Percentiles rank a stretch among this genome's conserved stretches.
Conservation (phyloP, 148 eudicot species). For the Rhododendron williamsianum region DNA sequence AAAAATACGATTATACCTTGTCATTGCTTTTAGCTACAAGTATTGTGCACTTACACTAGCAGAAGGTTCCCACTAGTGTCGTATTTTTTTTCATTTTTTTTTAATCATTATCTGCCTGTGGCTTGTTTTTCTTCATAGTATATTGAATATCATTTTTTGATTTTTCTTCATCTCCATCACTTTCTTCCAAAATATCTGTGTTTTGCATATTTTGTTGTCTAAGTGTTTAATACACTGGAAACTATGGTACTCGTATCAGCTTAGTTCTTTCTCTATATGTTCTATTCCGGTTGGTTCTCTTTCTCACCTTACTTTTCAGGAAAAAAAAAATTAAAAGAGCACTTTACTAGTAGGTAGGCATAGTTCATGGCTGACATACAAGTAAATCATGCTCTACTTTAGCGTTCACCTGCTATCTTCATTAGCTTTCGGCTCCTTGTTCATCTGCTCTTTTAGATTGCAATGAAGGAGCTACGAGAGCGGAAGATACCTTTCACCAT, state of each 20-base stretch:
- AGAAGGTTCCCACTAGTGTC: neutral
- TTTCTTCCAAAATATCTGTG: neutral
- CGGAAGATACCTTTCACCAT: conserved; percentile 96
- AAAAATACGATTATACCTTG: neutral
- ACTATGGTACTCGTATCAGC: neutral
- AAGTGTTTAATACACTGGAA: neutral
- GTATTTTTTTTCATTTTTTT: neutral
- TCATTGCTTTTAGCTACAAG: neutral
- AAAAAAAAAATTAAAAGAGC: neutral
- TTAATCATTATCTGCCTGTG: neutral
- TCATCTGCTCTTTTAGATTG: conserved; percentile 47
- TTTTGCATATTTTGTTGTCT: neutral
- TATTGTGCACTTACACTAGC: neutral
- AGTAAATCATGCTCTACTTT: neutral
- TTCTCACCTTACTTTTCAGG: no score
- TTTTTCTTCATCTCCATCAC: neutral
- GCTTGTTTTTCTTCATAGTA: neutral
- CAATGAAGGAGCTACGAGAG: conserved; percentile 94
- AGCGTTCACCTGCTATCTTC: neutral
- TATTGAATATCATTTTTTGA: no score
- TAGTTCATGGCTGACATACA: neutral
- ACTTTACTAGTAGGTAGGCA: neutral
- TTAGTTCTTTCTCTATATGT: neutral
- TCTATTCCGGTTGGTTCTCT: neutral
- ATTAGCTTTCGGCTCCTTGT: neutral